A percentile compares a stretch with the other conserved stretches of the same genome.
Conservation (phyloP, 2,329 filamentous ascomycete genomes). For the Aspergillus pseudotamarii region DNA sequence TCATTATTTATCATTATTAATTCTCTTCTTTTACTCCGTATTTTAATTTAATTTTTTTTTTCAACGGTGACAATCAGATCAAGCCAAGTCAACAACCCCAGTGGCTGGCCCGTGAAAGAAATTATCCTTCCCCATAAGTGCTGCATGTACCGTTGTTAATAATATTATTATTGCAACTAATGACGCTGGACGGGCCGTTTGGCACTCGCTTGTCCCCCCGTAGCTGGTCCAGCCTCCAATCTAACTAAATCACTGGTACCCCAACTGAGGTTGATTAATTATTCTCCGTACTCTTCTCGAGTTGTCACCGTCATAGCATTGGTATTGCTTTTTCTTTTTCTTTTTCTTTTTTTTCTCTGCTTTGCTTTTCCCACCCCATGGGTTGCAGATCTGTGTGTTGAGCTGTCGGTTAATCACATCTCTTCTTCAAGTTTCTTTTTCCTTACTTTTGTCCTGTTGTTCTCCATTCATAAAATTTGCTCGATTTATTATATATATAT, state of each 20-base stretch:
- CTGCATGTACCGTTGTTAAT: background rate
- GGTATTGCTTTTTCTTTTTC: slow-evolving; percentile 1
- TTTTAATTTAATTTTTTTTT: too few species aligned
- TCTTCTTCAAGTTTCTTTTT: slow-evolving; percentile 7
- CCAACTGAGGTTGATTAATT: background rate
- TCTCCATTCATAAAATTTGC: background rate
- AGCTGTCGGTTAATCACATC: slow-evolving; percentile 27
- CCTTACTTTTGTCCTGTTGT: background rate
- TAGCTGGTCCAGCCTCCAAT: slow-evolving; percentile 23
- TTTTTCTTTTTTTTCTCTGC: background rate
- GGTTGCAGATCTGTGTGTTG: slow-evolving; percentile 25
- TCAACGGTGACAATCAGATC: slow-evolving; percentile 1
- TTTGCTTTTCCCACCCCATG: slow-evolving; percentile 1
- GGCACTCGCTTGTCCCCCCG: slow-evolving; percentile 13
- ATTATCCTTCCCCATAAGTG: slow-evolving; percentile 4
- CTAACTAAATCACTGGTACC: slow-evolving; percentile 11
- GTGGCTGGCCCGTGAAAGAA: slow-evolving; percentile 7
- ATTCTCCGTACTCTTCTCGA: slow-evolving; percentile 1
- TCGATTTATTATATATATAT: background rate
- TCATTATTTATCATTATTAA: too few species aligned
- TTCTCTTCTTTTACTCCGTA: too few species aligned
- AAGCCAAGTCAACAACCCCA: slow-evolving; percentile 1
- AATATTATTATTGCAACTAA: slow-evolving; percentile 4
- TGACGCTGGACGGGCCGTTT: slow-evolving; percentile 15
- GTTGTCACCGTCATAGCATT: background rate